A percentile compares a stretch with the other conserved stretches of the same genome.
These are phyloP conservation scores for Yamadazyma phyllophila DNA, from an alignment of 805 yeast species.

Conservation along the genomic window DNA sequence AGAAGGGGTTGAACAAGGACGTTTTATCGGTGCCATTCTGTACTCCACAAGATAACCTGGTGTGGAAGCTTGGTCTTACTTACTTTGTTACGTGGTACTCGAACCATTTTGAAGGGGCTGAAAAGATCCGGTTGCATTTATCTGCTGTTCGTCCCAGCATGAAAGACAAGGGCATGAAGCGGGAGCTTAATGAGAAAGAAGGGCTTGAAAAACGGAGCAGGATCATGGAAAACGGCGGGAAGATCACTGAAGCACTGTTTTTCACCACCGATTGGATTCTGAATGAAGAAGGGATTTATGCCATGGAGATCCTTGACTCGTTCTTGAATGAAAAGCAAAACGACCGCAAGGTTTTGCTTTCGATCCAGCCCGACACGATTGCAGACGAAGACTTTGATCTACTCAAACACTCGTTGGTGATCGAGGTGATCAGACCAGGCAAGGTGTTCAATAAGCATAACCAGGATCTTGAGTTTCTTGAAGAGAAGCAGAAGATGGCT, in stretches of 20 bases:
- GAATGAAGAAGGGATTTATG: constrained; percentile 59
- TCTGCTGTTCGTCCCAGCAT: constrained; percentile 59
- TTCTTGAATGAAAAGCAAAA: constrained; percentile 56
- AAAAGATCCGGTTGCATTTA: constrained; percentile 64
- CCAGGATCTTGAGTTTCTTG: constrained; percentile 40
- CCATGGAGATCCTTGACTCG: constrained; percentile 57
- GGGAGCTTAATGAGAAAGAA: neutral
- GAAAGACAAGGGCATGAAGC: constrained; percentile 54
- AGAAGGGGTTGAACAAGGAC: constrained; percentile 60
- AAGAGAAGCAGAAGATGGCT: constrained; percentile 22
- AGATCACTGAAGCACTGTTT: constrained; percentile 43
- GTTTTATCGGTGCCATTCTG: constrained; percentile 76
- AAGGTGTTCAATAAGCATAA: constrained; percentile 48
- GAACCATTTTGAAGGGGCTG: constrained; percentile 56
- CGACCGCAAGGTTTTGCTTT: constrained; percentile 56
- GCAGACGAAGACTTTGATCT: constrained; percentile 65
- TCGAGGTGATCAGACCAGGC: constrained; percentile 51
- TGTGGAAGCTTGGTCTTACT: constrained; percentile 56
- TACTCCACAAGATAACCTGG: constrained; percentile 64
- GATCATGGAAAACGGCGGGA: constrained; percentile 40
- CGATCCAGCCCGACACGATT: constrained; percentile 71
- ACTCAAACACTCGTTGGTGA: constrained; percentile 39
- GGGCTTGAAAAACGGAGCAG: constrained; percentile 22
- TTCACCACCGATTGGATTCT: constrained; percentile 70
- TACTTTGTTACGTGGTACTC: constrained; percentile 85